Conservation (phyloP, 441 rosid genomes). For the Erodium trifolium region DNA sequence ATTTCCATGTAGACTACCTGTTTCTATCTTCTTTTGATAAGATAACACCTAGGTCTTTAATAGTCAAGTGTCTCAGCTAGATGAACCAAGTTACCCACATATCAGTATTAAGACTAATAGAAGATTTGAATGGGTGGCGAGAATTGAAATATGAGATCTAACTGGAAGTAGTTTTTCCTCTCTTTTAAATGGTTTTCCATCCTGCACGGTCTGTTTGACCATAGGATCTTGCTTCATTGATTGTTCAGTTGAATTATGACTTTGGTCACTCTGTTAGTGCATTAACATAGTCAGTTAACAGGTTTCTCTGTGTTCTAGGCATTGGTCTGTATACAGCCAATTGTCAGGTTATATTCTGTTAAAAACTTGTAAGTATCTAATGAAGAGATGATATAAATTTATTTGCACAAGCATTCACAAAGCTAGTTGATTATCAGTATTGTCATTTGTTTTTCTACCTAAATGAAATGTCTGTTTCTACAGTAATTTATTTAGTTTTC, state of each 20-base stretch:
- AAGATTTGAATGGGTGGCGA: too few species aligned
- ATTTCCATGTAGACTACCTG: neutral
- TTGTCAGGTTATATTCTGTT: neutral
- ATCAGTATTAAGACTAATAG: neutral
- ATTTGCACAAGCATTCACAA: neutral
- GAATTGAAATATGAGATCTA: neutral
- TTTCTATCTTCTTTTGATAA: neutral
- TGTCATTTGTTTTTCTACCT: neutral
- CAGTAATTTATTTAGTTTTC: constrained; percentile 8
- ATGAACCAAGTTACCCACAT: neutral
- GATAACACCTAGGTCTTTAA: neutral
- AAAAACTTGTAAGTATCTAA: neutral
- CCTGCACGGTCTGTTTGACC: neutral
- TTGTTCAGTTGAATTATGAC: neutral
- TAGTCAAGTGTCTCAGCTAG: neutral
- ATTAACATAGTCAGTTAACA: constrained; percentile 1
- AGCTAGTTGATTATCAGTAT: neutral
- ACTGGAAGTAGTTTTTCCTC: neutral
- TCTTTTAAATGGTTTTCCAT: neutral
- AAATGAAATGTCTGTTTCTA: constrained; percentile 6
- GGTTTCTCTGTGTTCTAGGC: neutral
- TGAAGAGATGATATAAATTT: neutral
- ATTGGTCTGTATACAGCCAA: neutral
- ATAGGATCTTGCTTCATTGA: too few species aligned
- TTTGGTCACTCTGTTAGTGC: neutral